Base-by-base conservation (phyloP, 192 early-diverging fungal genomes). In the Funneliformis mosseae region DNA sequence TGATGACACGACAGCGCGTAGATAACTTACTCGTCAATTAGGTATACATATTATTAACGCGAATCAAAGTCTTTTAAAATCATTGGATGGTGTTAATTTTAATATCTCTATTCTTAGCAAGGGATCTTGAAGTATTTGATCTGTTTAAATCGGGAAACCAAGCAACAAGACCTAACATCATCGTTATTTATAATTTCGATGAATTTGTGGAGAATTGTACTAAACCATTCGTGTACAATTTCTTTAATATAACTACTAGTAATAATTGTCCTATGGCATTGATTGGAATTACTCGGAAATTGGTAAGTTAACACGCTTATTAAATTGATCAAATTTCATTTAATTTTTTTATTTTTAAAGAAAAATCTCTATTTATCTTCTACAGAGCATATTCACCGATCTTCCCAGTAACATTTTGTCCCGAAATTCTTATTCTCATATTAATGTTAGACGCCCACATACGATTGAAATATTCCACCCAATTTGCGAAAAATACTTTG, bases 361-460 rank as follows among this genome's bases (percentile, higher is more conserved):
- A 23, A n/a, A 25, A n/a, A 18, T 3, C 18, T 48, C 27, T 68
- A 46, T 11, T 21, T 18, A 45, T 21, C 27, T 38, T 46, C 8
- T 46, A 42, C 84, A 93, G 93, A 95, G 97, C 81, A 90, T 92
- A 16, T 85, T 97, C 46, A 92, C 94, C 60, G 81, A 96, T 42
- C 81, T 99, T 42, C 96, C 98, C 84, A 98, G 98, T 79, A 93
- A 96, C 12, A 96, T 98, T 46, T 96, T 97, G 78, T 97, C 96
- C 28, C 89, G 97, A 41, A 98, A 97, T 85, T 97, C 95, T 12
- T 95, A 97, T 80, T 89, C 95, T 10, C 91, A 92, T 43, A 91
- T 97, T 12, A 89, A 93, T 72, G 84, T 94, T 7, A 91, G 92
- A 81, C 87, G 91, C 0, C 82, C 91, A 3, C 59, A 83, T 33